Conservation (phyloP, 768 basidiomycete genomes). For the Podaxis mareebaensis region DNA sequence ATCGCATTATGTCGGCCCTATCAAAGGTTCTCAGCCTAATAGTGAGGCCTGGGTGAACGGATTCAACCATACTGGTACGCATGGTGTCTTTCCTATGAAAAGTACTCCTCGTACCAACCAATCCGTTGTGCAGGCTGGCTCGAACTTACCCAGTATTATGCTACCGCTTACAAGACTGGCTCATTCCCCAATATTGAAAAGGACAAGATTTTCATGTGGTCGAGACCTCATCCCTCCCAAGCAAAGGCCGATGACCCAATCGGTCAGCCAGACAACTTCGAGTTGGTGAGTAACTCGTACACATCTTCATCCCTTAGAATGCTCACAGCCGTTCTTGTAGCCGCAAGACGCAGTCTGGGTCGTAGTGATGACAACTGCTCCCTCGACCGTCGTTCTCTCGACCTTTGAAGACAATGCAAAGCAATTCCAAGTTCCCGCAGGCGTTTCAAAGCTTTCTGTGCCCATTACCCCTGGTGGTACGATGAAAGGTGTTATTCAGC, state of each 20-base stretch:
- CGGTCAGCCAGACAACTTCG: slow-evolving; percentile 54
- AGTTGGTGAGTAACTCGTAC: slow-evolving; percentile 47
- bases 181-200: slow-evolving; percentile 53
- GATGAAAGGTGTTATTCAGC: slow-evolving; percentile 48
- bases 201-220: slow-evolving; percentile 70
- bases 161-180: slow-evolving; percentile 72
- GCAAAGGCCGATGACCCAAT: slow-evolving; percentile 58
- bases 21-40: slow-evolving; percentile 70
- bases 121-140: slow-evolving; percentile 52
- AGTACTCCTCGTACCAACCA: slow-evolving; percentile 11
- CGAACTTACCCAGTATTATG: slow-evolving; percentile 64
- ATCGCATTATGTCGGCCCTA: slow-evolving; percentile 80
- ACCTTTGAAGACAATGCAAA: slow-evolving; percentile 43
- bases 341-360: slow-evolving; percentile 68
- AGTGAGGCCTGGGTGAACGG: slow-evolving; percentile 75
- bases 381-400: slow-evolving; percentile 57
- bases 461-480: slow-evolving; percentile 51
- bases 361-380: slow-evolving; percentile 58
- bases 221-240: slow-evolving; percentile 60
- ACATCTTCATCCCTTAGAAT: slow-evolving; percentile 12
- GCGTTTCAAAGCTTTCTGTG: slow-evolving; percentile 62
- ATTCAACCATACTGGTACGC: slow-evolving; percentile 51
- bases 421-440: slow-evolving; percentile 52
- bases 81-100: slow-evolving; percentile 1
- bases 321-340: slow-evolving; percentile 30